These are phyloP conservation scores for Dactylellina drechsleri DNA, from an alignment of 2,329 filamentous ascomycete species.

Conservation along the genomic window DNA sequence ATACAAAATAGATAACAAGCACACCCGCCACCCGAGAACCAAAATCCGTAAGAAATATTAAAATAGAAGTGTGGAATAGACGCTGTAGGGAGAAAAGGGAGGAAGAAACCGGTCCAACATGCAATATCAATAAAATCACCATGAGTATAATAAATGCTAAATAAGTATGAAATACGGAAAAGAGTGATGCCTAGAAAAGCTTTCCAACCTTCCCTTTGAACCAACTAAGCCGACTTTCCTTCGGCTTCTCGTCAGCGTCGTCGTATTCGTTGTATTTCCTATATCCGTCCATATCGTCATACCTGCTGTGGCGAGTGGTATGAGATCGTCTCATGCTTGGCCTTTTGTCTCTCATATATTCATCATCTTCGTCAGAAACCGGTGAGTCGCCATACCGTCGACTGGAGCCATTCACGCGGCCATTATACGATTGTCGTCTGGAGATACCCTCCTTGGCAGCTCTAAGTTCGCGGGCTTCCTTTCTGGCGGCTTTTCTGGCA, in stretches of 20 bases:
- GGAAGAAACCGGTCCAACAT: conserved; percentile 24
- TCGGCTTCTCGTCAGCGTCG: conserved; percentile 29
- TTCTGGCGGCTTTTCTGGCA: conserved; percentile 36
- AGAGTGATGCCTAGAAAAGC: conserved; percentile 35
- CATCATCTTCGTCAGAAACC: conserved; percentile 44
- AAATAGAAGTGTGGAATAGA: neutral
- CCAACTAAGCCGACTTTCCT: conserved; percentile 46
- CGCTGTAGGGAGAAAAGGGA: neutral
- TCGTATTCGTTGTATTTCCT: conserved; percentile 37
- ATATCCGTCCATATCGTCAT: conserved; percentile 45
- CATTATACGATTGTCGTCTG: conserved; percentile 33
- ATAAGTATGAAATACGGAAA: conserved; percentile 1
- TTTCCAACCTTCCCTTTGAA: conserved; percentile 47
- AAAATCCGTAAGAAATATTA: conserved; percentile 10
- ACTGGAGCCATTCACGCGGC: conserved; percentile 25
- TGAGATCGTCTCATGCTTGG: conserved; percentile 41
- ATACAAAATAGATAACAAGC: conserved; percentile 15
- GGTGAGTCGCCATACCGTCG: conserved; percentile 42
- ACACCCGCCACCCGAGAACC: conserved; percentile 29
- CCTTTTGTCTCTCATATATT: conserved; percentile 28
- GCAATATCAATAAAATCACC: conserved; percentile 24
- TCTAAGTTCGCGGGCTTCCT: conserved; percentile 45
- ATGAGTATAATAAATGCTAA: neutral
- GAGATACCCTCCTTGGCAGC: conserved; percentile 34
- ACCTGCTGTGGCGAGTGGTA: conserved; percentile 30